These are phyloP conservation scores for Phtheirospermum japonicum DNA, from an alignment of 257 asterid species.

Conservation along the genomic window DNA sequence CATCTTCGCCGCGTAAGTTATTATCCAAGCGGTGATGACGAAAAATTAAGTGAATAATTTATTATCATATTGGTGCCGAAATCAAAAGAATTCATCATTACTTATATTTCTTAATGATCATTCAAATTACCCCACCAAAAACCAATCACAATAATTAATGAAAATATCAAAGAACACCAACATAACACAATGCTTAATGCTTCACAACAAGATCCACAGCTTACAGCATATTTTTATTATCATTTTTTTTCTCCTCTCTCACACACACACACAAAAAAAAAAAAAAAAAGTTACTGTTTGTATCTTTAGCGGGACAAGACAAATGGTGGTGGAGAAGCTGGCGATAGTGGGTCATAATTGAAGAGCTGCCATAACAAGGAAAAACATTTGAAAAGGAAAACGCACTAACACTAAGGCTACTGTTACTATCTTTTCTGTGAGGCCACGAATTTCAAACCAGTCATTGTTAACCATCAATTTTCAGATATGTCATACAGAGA, in stretches of 20 bases:
- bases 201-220: too few relatives aligned
- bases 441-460: slow-evolving; percentile 17
- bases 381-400: slow-evolving; percentile 30
- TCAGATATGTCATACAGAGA: slow-evolving; percentile 15
- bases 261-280: neutral
- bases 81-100: too few relatives aligned
- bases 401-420: slow-evolving; percentile 29
- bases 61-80: too few relatives aligned
- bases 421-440: slow-evolving; percentile 28
- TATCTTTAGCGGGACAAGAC: slow-evolving; percentile 24
- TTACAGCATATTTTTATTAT: too few relatives aligned
- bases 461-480: neutral
- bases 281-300: neutral
- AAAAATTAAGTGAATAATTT: slow-evolving; percentile 22
- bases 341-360: slow-evolving; percentile 44
- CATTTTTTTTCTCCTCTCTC: too few relatives aligned
- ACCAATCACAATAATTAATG: neutral
- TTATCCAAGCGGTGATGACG: slow-evolving; percentile 25
- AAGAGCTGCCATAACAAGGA: slow-evolving; percentile 38
- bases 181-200: too few relatives aligned
- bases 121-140: slow-evolving; percentile 28
- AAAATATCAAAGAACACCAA: too few relatives aligned
- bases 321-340: slow-evolving; percentile 40
- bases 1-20: slow-evolving; percentile 37
- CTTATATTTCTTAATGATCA: slow-evolving; percentile 11